Conservation (phyloP, 306 rosid species). For the Abrus pulchellus region DNA sequence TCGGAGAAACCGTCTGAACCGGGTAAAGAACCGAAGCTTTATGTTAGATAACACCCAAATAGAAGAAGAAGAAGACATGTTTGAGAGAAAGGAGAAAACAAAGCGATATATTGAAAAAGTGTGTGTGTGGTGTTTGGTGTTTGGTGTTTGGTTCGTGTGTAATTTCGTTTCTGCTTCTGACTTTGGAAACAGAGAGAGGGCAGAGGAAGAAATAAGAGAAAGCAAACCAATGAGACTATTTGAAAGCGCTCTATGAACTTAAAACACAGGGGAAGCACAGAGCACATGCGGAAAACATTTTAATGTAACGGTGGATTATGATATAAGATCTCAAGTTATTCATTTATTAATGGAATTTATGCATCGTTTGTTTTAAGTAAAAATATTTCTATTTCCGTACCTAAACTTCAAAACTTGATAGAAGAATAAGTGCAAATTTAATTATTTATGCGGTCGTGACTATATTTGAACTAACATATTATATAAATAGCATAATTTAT, state of each 20-base stretch:
- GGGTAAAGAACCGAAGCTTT: constrained; percentile 75
- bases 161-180: constrained; percentile 40
- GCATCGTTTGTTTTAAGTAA: not conserved
- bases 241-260: constrained; percentile 36
- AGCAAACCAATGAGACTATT: constrained; percentile 40
- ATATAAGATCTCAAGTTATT: constrained; percentile 34
- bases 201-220: constrained; percentile 35
- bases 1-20: constrained; percentile 71
- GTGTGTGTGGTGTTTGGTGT: constrained; percentile 15
- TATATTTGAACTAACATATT: constrained; percentile 33
- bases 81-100: constrained; percentile 41
- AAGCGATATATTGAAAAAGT: constrained; percentile 32
- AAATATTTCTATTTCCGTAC: constrained; percentile 10
- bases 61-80: constrained; percentile 72
- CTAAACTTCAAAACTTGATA: constrained; percentile 32
- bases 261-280: constrained; percentile 52
- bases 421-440: not conserved
- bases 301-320: constrained; percentile 41
- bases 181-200: constrained; percentile 43
- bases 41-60: constrained; percentile 70
- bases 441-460: constrained; percentile 9
- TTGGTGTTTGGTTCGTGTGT: constrained; percentile 43
- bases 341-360: constrained; percentile 23
- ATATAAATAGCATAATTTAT: constrained; percentile 2
- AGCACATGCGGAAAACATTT: constrained; percentile 60